phyloP scores from a whole-genome alignment of 2,329 filamentous ascomycete species.

The Xylariaceae sp. region DNA sequence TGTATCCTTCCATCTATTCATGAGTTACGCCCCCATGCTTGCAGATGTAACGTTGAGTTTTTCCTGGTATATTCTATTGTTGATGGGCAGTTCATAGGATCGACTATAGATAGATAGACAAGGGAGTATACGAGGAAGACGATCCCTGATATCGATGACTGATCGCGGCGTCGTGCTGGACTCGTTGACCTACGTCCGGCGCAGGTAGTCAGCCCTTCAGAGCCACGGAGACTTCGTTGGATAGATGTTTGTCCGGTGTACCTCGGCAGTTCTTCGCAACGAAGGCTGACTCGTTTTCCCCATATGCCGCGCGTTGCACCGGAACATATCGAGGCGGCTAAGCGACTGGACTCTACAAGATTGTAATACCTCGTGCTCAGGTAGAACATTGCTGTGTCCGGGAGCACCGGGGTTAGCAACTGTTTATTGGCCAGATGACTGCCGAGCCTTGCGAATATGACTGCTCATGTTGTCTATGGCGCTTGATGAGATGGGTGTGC shows the following conservation, averaged over 20 bases:
- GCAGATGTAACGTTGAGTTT: constrained; percentile 4
- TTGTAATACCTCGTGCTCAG: neutral
- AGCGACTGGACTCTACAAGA: neutral
- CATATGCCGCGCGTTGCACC: neutral
- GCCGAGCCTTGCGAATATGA: constrained; percentile 6
- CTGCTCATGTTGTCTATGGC: neutral
- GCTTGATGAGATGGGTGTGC: neutral
- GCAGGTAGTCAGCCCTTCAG: neutral
- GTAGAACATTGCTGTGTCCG: constrained; percentile 6
- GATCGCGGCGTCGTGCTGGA: neutral
- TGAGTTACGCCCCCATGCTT: neutral
- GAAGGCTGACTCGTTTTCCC: neutral
- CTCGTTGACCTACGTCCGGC: neutral
- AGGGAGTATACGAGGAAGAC: neutral
- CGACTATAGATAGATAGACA: neutral
- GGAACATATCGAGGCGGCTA: constrained; percentile 1
- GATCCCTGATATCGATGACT: neutral
- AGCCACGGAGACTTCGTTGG: neutral
- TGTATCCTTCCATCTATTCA: neutral
- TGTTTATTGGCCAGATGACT: constrained; percentile 12
- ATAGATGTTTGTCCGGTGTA: neutral
- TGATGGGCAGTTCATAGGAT: neutral
- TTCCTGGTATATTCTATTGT: neutral
- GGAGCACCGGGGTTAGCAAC: constrained; percentile 9
- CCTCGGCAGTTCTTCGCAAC: neutral